These are phyloP conservation scores for Trametes gibbosa DNA, from an alignment of 768 basidiomycete species.

Conservation along the genomic window DNA sequence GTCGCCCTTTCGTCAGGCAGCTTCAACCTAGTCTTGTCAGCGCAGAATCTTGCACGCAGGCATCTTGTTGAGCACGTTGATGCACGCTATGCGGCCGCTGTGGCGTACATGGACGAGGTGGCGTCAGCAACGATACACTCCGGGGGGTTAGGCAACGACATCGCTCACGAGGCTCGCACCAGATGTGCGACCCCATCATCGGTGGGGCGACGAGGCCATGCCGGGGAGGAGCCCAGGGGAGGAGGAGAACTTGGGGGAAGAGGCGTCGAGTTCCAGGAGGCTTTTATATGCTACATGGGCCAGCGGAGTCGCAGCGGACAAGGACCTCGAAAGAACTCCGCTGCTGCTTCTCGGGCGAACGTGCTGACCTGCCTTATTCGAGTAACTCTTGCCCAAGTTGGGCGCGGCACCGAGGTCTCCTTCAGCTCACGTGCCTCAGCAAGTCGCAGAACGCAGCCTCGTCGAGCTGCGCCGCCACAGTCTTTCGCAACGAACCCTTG, in stretches of 20 bases:
- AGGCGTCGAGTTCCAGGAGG: not conserved
- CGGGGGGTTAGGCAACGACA: not conserved
- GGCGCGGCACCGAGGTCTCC: too few species aligned
- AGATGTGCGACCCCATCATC: too few species aligned
- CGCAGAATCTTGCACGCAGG: not conserved
- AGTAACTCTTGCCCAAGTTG: not conserved
- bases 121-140: not conserved
- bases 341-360: conserved; percentile 10
- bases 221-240: not conserved
- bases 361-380: not conserved
- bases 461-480: too few species aligned
- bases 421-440: too few species aligned
- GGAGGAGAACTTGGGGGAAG: not conserved
- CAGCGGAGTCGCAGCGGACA: not conserved
- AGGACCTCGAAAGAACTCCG: conserved; percentile 8
- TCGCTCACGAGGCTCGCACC: too few species aligned
- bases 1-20: too few species aligned
- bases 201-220: too few species aligned
- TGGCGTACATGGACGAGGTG: not conserved
- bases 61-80: not conserved
- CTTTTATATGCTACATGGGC: conserved; percentile 4
- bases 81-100: not conserved
- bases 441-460: too few species aligned
- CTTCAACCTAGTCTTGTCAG: not conserved
- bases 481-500: too few species aligned